These are phyloP conservation scores for Arxiozyma heterogenica DNA, from an alignment of 1,139 yeast species.

Conservation along the genomic window DNA sequence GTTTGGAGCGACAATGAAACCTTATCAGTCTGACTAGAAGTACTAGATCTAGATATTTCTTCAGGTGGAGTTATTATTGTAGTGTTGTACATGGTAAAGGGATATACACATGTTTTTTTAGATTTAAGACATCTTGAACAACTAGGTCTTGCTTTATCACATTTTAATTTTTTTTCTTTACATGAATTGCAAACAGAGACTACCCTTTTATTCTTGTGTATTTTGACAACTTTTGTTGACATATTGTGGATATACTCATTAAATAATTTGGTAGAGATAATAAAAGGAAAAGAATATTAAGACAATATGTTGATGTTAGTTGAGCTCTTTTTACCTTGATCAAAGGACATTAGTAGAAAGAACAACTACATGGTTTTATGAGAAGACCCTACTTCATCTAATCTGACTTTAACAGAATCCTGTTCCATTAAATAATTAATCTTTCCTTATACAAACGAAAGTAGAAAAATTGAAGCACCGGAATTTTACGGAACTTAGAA, in stretches of 20 bases:
- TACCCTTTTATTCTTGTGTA: neutral
- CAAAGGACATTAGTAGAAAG: too few species aligned
- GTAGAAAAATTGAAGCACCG: neutral
- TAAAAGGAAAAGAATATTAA: too few species aligned
- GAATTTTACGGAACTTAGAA: neutral
- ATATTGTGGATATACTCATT: neutral
- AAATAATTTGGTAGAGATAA: neutral
- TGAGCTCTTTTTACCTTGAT: too few species aligned
- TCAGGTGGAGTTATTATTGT: conserved; percentile 1
- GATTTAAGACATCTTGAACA: conserved; percentile 14
- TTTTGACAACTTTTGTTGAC: neutral
- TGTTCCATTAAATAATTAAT: too few species aligned
- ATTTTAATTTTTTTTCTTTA: conserved; percentile 12
- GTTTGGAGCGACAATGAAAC: neutral
- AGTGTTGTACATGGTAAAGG: neutral
- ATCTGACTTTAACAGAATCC: neutral
- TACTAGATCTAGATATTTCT: neutral
- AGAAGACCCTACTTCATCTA: neutral
- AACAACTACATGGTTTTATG: too few species aligned
- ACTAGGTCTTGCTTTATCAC: conserved; percentile 15
- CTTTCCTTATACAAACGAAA: neutral
- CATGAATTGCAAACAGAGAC: conserved; percentile 15
- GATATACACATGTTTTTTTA: conserved; percentile 9
- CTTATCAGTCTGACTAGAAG: neutral
- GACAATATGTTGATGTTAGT: neutral